Evolutionary conservation across 495 filamentous ascomycete species (phyloP), one percentile per base, ranked within the genome.

Genomic region (Parathielavia appendiculata): DNA sequence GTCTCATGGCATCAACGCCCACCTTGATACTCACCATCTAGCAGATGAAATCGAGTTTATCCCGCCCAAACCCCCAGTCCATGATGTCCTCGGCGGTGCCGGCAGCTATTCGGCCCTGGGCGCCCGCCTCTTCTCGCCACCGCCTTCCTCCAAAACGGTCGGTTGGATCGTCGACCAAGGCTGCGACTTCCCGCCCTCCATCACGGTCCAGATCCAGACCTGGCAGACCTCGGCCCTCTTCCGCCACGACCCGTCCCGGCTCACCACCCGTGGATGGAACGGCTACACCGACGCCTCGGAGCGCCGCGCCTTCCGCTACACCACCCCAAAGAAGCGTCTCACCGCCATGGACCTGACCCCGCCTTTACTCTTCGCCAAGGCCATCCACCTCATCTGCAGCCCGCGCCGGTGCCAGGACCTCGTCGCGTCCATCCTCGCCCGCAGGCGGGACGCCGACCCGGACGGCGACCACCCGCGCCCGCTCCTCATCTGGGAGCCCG

Each of bases 131-230:
- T 88, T 96, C 68, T 87, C 88, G 2, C 83, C 85, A 6, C 75
- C 83, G 17, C 79, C 84, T 14, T 64, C 71, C 14, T 81, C 86
- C 43, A 65, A 61, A 10, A 72, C 77, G 1, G 81, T 96, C 22
- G 92, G 89, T 59, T 96, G 91, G 90, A 88, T 97, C 57, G 83
- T 98, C 35, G 93, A 98, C 72, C 80, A 82, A 58, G 93, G 93
- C 44, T 83, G 80, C 20, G 93, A 98, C 73, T 96, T 97, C 61
- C 91, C 92, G 0, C 36, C 73, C 1, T 73, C 81, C 22, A 76
- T 93, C 38, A 79, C 83, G 47, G 65, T 77, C 13, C 73, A 77
- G 5, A 82, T 98, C 59, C 68, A 78, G 26, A 75, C 79, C 20
- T 95, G 93, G 88, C 74, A 82, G 14, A 96, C 91, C 9, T 79